Evolutionary conservation across 2,329 filamentous ascomycete genomes (phyloP).

Genomic region (Fusarium sp.): DNA sequence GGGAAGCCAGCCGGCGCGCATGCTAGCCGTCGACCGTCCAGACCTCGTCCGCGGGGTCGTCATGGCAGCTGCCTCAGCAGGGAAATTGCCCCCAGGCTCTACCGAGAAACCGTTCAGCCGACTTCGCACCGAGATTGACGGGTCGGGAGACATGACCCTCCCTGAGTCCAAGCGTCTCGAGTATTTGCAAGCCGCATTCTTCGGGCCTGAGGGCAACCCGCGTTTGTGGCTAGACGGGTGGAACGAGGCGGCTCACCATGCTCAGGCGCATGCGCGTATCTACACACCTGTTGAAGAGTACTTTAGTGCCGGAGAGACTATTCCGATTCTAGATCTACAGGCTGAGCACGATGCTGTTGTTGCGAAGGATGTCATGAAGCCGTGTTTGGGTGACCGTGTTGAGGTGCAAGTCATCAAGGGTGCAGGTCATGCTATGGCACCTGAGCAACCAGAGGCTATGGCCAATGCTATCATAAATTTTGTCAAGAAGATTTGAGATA

Average conservation of each 20-base stretch:
- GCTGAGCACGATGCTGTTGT: slow-evolving; percentile 1
- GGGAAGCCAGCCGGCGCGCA: background rate
- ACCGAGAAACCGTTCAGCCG: background rate
- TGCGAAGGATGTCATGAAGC: background rate
- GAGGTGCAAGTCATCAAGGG: background rate
- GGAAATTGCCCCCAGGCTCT: background rate
- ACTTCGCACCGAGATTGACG: background rate
- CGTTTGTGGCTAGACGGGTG: background rate
- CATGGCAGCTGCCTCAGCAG: slow-evolving; percentile 2
- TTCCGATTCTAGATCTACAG: background rate
- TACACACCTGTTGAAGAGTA: background rate
- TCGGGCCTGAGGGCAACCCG: background rate
- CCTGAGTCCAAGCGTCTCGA: background rate
- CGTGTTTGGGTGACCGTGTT: background rate
- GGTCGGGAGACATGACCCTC: background rate
- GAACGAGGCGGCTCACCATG: background rate
- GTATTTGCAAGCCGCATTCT: background rate
- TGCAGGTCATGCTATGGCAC: background rate
- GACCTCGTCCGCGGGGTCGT: background rate
- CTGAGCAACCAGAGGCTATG: background rate
- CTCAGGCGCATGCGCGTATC: background rate
- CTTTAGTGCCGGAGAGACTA: background rate
- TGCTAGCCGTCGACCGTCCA: background rate
- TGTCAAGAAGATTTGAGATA: background rate
- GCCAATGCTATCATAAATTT: background rate